A percentile compares a stretch with the other conserved stretches of the same genome.
phyloP scores from a whole-genome alignment of 371 early-diverging fungal species.

The Mortierella sp. region DNA sequence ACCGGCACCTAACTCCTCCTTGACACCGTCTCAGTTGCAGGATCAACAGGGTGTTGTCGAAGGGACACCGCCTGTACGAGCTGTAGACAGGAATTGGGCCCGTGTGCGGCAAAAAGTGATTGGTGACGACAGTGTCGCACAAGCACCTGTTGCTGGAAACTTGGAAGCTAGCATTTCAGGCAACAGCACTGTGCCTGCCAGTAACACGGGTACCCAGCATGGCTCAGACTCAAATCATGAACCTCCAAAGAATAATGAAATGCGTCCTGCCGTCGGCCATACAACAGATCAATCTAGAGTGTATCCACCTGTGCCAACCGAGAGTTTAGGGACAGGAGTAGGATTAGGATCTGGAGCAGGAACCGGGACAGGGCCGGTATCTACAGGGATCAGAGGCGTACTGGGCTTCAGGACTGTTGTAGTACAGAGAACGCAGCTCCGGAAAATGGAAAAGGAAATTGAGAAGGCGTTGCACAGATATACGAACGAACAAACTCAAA shows the following conservation, averaged over 20 bases:
- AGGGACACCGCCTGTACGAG: constrained; percentile 12
- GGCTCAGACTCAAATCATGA: neutral
- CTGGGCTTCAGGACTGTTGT: constrained; percentile 53
- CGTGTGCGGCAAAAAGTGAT: constrained; percentile 51
- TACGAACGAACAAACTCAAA: constrained; percentile 27
- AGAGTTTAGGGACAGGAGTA: constrained; percentile 10
- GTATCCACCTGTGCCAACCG: constrained; percentile 13
- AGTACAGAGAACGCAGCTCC: constrained; percentile 49
- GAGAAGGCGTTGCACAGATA: constrained; percentile 43
- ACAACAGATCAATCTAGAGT: constrained; percentile 14
- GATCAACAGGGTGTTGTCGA: constrained; percentile 1
- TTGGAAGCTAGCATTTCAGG: neutral
- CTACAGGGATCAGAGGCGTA: constrained; percentile 37
- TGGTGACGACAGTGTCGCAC: constrained; percentile 9
- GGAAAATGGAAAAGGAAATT: constrained; percentile 57
- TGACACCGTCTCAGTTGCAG: neutral
- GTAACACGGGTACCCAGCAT: neutral
- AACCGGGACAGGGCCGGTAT: constrained; percentile 21
- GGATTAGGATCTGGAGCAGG: neutral
- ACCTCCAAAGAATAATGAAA: neutral
- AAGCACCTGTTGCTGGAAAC: neutral
- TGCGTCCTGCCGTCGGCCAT: neutral
- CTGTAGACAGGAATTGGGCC: constrained; percentile 50
- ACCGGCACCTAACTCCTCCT: neutral
- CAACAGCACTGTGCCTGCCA: neutral